Evolutionary conservation across 2,329 filamentous ascomycete genomes (phyloP), one percentile per base, ranked within the genome.

Genomic region (Aphanoascus verrucosus): DNA sequence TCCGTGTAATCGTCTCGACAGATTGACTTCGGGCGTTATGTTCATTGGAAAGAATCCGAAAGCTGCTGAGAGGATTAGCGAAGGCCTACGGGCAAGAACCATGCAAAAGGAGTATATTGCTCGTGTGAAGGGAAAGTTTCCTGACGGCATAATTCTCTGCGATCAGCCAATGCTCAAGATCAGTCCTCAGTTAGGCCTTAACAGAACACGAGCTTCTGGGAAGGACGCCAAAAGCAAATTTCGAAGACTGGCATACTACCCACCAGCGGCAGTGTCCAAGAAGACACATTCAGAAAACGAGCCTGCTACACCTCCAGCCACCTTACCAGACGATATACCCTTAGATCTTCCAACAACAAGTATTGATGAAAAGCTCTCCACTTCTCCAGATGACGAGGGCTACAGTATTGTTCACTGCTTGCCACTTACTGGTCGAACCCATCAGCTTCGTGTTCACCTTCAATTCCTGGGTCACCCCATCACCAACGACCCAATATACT

Each of bases 61-160:
- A 63, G 87, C 86, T 0, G 91, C 93, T 0, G 88, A 91, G 59
- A 76, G 77, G 32, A 78, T 98, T 60, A 82, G 84, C 52, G 72
- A 77, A 41, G 86, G 95, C 68, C 87, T 98, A 55, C 80, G 82
- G 60, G 79, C 79, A 4, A 79, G 93, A 35, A 91, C 85, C 0
- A 87, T 98, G 37, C 83, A 88, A 61, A 98, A 98, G 67, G 93
- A 98, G 68, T 98, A 98, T 64, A 77, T 98, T 20, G 91, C 91
- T 2, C 80, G 93, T 38, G 93, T 97, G 8, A 86, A 86, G 59
- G 93, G 93, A 49, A 80, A 87, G 62, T 98, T 98, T 63, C 91
- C 93, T 0, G 88, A 93, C 56, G 90, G 87, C 49, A 88, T 96
- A 57, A 77, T 96, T 7, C 81, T 95, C 49, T 97, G 93, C 69